Percentiles rank a stretch among this genome's conserved stretches.
Conservation (phyloP, 2,329 filamentous ascomycete species). For the Chaetothyriales sp. region DNA sequence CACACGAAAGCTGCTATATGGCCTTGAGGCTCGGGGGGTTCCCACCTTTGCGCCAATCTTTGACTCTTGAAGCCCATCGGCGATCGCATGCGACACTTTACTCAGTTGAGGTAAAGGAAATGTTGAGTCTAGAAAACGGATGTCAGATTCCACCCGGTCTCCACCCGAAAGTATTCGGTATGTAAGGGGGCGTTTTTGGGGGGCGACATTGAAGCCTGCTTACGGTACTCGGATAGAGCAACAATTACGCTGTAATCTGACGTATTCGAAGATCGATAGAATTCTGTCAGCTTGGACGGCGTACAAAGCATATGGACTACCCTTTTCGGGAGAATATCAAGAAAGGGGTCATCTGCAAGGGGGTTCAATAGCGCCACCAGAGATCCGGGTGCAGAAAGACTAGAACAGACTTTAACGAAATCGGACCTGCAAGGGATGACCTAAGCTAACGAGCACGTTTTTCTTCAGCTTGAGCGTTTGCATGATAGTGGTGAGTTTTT, state of each 20-base stretch:
- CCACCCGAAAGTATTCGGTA: neutral
- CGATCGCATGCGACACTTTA: neutral
- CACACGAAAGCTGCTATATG: constrained; percentile 55
- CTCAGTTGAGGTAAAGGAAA: neutral
- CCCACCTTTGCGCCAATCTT: constrained; percentile 62
- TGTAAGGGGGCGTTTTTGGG: neutral
- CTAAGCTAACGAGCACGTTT: neutral
- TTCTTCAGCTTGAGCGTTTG: neutral
- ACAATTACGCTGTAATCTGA: neutral
- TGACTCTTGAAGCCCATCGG: constrained; percentile 39
- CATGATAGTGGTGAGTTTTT: neutral
- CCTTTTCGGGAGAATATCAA: neutral
- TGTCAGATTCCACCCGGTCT: neutral
- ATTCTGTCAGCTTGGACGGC: neutral
- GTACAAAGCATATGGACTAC: neutral
- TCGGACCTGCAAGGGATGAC: neutral
- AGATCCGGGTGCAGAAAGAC: neutral
- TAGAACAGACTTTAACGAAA: neutral
- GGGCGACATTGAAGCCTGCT: neutral
- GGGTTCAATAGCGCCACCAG: neutral
- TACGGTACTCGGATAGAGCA: neutral
- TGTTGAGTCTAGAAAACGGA: neutral
- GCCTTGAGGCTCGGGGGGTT: constrained; percentile 51
- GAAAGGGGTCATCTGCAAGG: neutral
- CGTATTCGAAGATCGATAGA: neutral